Conservation (phyloP, 345 rosid genomes). For the Rhodamnia rubescens region DNA sequence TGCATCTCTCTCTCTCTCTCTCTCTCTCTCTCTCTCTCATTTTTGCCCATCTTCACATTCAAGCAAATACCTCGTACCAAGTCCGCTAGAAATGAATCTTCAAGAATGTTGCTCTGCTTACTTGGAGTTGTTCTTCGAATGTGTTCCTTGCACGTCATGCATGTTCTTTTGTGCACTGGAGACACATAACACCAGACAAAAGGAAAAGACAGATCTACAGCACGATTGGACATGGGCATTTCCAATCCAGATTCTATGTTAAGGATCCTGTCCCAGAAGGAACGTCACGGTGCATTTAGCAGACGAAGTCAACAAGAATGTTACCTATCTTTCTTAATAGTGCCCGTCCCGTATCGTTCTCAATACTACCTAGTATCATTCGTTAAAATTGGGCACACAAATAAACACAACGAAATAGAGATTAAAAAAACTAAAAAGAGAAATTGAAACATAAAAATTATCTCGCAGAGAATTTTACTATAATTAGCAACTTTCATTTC, state of each 20-base stretch:
- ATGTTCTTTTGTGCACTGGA: not conserved
- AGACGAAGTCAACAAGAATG: too few species aligned
- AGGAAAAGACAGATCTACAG: not conserved
- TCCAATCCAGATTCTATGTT: not conserved
- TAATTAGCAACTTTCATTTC: rapidly evolving
- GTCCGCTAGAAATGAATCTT: not conserved
- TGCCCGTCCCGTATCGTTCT: too few species aligned
- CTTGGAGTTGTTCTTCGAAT: not conserved
- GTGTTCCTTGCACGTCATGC: not conserved
- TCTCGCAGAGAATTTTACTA: too few species aligned
- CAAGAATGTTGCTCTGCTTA: not conserved
- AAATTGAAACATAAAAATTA: too few species aligned
- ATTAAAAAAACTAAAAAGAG: too few species aligned
- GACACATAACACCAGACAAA: not conserved
- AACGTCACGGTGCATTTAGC: not conserved
- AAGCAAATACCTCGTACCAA: not conserved
- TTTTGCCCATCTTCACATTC: not conserved
- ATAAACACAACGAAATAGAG: too few species aligned
- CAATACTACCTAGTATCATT: not conserved
- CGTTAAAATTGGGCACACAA: too few species aligned
- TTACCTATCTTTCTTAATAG: too few species aligned
- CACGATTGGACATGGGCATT: not conserved
- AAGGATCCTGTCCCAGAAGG: not conserved
- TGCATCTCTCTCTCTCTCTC: not conserved
- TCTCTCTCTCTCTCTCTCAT: too few species aligned